phyloP scores from a whole-genome alignment of 768 basidiomycete species.

The Calocybe gangraenosa region DNA sequence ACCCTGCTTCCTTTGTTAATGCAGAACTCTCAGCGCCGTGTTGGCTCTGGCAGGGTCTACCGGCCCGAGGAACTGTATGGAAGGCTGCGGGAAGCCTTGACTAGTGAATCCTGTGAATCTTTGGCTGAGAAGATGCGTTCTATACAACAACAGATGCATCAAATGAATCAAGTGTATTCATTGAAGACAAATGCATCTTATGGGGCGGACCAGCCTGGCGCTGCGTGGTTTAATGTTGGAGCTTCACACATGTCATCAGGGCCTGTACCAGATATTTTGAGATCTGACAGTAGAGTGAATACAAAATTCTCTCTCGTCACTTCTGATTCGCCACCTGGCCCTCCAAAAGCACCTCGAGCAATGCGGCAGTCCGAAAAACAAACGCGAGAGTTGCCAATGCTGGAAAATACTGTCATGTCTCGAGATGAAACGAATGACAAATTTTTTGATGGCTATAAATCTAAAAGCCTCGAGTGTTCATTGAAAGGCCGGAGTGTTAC shows the following conservation, averaged over 20 bases:
- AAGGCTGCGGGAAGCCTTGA: constrained; percentile 18
- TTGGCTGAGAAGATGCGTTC: constrained; percentile 17
- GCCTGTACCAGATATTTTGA: background rate
- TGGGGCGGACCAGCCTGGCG: background rate
- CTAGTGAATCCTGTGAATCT: constrained; percentile 21
- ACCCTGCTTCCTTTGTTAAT: constrained; percentile 14
- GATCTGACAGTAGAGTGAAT: background rate
- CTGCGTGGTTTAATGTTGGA: too few species aligned
- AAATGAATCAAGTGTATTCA: background rate
- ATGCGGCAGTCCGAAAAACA: constrained; percentile 12
- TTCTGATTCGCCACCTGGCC: constrained; percentile 4
- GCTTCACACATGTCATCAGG: background rate
- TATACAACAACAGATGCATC: constrained; percentile 12
- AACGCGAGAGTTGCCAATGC: background rate
- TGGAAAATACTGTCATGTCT: too few species aligned
- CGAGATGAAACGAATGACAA: too few species aligned
- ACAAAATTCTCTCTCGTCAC: background rate
- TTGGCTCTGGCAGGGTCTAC: background rate
- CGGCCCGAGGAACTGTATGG: constrained; percentile 9
- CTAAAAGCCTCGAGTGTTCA: too few species aligned
- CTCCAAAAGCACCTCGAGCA: constrained; percentile 18
- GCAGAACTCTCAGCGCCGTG: constrained; percentile 16
- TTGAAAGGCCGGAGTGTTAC: too few species aligned
- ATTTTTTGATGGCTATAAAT: too few species aligned
- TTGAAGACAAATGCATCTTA: background rate